A percentile compares a stretch with the other conserved stretches of the same genome.
These are phyloP conservation scores for Pancytospora philotis DNA, from an alignment of 371 early-diverging fungal genomes.

Conservation along the genomic window DNA sequence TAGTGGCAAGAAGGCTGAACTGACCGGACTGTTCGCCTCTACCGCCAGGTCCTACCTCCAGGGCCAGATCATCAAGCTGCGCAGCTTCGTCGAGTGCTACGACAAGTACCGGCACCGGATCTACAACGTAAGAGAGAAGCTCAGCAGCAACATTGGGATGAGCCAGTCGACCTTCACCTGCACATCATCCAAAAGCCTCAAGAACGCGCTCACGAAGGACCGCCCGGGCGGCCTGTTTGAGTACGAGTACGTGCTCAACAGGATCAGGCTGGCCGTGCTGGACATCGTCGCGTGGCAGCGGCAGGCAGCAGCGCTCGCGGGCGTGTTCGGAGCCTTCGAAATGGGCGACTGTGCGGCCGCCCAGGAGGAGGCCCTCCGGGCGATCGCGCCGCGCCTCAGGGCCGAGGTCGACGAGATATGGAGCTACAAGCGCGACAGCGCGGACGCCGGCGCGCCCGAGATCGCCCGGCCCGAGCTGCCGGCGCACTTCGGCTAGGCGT, in stretches of 20 bases:
- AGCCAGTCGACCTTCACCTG: slow-evolving; percentile 16
- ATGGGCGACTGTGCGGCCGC: not conserved
- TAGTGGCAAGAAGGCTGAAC: not conserved
- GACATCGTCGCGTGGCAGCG: slow-evolving; percentile 25
- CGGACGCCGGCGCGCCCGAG: not conserved
- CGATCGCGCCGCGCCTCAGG: not conserved
- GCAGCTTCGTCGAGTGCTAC: not conserved
- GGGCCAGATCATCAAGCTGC: not conserved
- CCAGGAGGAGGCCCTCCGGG: not conserved
- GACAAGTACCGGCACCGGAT: slow-evolving; percentile 28
- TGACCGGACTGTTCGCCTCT: not conserved
- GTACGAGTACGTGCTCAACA: slow-evolving; percentile 36
- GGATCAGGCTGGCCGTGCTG: slow-evolving; percentile 6
- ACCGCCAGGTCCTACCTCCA: not conserved
- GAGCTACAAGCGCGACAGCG: not conserved
- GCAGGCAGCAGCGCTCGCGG: not conserved
- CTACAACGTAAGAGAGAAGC: slow-evolving; percentile 16
- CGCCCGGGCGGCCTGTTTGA: slow-evolving; percentile 39
- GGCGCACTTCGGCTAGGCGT: not conserved
- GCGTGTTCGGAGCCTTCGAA: not conserved
- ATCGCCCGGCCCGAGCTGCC: not conserved
- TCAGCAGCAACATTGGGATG: not conserved
- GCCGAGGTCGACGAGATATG: not conserved
- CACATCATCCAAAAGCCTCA: slow-evolving; percentile 11
- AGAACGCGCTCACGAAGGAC: slow-evolving; percentile 15